A percentile compares a stretch with the other conserved stretches of the same genome.
These are phyloP conservation scores for Fusarium sarcochroum DNA, from an alignment of 2,329 filamentous ascomycete species.

Conservation along the genomic window DNA sequence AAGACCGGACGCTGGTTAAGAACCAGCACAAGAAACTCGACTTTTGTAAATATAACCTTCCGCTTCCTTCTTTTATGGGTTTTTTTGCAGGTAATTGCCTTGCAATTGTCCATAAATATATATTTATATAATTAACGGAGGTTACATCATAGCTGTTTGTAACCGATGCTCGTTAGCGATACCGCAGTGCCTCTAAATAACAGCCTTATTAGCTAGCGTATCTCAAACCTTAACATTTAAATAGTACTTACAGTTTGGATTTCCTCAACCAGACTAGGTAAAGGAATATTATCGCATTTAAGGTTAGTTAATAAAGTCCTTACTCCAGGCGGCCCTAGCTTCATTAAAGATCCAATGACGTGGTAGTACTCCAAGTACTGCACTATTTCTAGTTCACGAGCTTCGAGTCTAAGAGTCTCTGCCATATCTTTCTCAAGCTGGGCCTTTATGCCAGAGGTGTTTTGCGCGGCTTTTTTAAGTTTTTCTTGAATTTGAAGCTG, in stretches of 20 bases:
- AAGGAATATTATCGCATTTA: background rate
- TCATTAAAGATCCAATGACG: background rate
- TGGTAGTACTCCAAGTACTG: constrained; percentile 2
- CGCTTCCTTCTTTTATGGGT: too few relatives aligned
- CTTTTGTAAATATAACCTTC: too few relatives aligned
- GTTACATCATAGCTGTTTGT: too few relatives aligned
- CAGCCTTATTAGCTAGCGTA: too few relatives aligned
- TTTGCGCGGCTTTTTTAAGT: background rate
- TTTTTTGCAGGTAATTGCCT: too few relatives aligned
- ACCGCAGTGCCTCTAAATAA: too few relatives aligned
- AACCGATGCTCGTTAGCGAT: too few relatives aligned
- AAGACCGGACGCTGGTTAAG: too few relatives aligned
- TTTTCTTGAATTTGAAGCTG: background rate
- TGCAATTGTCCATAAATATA: too few relatives aligned
- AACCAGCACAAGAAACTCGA: too few relatives aligned
- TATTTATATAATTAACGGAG: too few relatives aligned
- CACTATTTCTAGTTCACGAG: background rate
- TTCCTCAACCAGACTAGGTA: background rate
- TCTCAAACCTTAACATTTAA: background rate
- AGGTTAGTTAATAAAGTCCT: background rate
- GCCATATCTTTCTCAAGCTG: background rate
- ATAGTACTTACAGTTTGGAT: background rate
- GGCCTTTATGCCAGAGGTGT: background rate
- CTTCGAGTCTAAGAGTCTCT: background rate
- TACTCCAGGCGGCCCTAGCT: background rate